Evolutionary conservation across 1,284 basidiomycete species (phyloP), one percentile per base, ranked within the genome.

Genomic region (Apiotrichum montevideense): DNA sequence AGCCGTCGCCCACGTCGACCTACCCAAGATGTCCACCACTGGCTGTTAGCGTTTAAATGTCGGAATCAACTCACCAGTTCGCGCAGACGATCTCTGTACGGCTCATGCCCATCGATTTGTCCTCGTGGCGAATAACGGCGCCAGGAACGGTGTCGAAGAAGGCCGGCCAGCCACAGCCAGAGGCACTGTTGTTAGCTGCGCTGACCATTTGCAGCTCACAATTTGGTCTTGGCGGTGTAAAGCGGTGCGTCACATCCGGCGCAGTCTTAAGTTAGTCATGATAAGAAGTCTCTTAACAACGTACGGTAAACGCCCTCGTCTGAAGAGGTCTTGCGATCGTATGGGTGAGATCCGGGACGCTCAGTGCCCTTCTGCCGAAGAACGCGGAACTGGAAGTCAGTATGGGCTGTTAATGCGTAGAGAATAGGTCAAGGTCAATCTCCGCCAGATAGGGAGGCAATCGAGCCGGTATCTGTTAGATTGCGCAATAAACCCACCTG

Each of bases 161-260:
- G 1, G 92, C 92, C n/a, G 92, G 93, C 92, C 92, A 97, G 35
- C 92, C 93, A 69, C 92, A 97, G 9, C 91, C 90, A 56, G 88
- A 91, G 67, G 88, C 83, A 77, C 72, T 76, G 49, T 8, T n/a
- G 52, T 66, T 48, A 65, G 59, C 53, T 21, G 5, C 10, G 35
- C 4, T 6, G n/a, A 3, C 32, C 13, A 2, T 21, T 13, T 9
- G 2, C 1, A 41, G 66, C 73, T 65, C 53, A 76, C 74, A 96
- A 97, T 78, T 97, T 97, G 63, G 90, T 92, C 35, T 81, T 82
- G 66, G 88, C 90, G 78, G 86, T 88, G 80, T 94, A 94, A 46
- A 95, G 63, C 4, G 77, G 76, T 0, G 75, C 74, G 51, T 79
- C 76, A 63, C 79, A 79, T n/a, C 66, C 75, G 3, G 72, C 75